Percentiles rank a stretch among this genome's conserved stretches.
Conservation (phyloP, 768 basidiomycete genomes). For the Suillus weaverae region DNA sequence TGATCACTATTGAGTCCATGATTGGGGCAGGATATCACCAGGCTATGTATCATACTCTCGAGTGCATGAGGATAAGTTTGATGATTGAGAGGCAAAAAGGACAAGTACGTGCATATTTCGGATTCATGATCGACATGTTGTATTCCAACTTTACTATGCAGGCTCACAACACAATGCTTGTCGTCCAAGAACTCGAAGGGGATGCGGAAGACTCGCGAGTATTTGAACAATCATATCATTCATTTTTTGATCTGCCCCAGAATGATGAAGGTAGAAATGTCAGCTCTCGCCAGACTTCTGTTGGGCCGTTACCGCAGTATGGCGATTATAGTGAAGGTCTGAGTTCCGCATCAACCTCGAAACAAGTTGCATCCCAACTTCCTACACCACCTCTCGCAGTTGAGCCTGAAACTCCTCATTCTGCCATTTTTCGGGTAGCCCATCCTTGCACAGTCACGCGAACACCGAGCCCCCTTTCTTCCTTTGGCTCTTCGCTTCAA, state of each 20-base stretch:
- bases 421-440: neutral
- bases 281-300: neutral
- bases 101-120: conserved; percentile 5
- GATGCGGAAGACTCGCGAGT: neutral
- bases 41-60: conserved; percentile 26
- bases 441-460: neutral
- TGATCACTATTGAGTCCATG: conserved; percentile 18
- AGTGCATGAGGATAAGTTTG: conserved; percentile 20
- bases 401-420: neutral
- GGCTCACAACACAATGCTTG: neutral
- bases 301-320: neutral
- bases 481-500: neutral
- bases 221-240: neutral
- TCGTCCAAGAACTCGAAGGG: neutral
- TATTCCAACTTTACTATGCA: conserved; percentile 5
- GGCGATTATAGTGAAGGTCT: too few relatives aligned
- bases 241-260: neutral
- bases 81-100: conserved; percentile 10
- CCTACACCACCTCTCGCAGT: too few relatives aligned
- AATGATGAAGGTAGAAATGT: neutral
- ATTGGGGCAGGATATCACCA: conserved; percentile 22
- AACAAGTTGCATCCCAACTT: neutral
- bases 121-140: neutral
- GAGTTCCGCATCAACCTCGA: neutral
- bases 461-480: neutral